Percentiles rank a stretch among this genome's conserved stretches.
phyloP scores from a whole-genome alignment of 805 yeast genomes.

The Wickerhamiella occidentalis region DNA sequence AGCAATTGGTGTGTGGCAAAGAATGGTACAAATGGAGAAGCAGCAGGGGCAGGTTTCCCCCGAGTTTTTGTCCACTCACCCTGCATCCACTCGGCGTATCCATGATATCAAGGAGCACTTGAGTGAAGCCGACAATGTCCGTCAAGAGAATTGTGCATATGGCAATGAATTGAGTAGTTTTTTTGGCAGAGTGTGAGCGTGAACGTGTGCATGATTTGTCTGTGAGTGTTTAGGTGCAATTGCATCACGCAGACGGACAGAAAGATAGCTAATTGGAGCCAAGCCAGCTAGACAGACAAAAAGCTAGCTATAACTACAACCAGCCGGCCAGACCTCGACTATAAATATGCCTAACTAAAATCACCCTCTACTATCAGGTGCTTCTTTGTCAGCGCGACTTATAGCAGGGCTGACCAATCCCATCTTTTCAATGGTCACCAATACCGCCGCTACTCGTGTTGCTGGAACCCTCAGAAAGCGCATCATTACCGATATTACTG shows the following conservation, averaged over 20 bases:
- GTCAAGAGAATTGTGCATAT: slow-evolving; percentile 12
- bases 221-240: too few relatives aligned
- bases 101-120: slow-evolving; percentile 53
- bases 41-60: slow-evolving; percentile 30
- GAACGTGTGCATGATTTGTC: too few relatives aligned
- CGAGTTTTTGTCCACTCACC: slow-evolving; percentile 80
- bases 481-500: slow-evolving; percentile 62
- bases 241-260: too few relatives aligned
- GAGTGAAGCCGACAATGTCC: slow-evolving; percentile 30
- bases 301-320: too few relatives aligned
- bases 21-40: slow-evolving; percentile 52
- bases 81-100: slow-evolving; percentile 64
- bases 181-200: neutral
- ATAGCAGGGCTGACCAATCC: slow-evolving; percentile 11
- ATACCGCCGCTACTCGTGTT: slow-evolving; percentile 29
- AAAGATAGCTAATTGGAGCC: too few relatives aligned
- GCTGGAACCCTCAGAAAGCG: slow-evolving; percentile 72
- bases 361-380: neutral
- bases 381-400: neutral
- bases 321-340: too few relatives aligned
- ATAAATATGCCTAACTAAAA: too few relatives aligned
- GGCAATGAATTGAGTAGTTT: neutral
- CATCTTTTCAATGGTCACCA: slow-evolving; percentile 18
- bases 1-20: slow-evolving; percentile 66
- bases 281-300: too few relatives aligned